A percentile compares a stretch with the other conserved stretches of the same genome.
phyloP scores from a whole-genome alignment of 1,284 basidiomycete genomes.

The Pseudozyma sp. region DNA sequence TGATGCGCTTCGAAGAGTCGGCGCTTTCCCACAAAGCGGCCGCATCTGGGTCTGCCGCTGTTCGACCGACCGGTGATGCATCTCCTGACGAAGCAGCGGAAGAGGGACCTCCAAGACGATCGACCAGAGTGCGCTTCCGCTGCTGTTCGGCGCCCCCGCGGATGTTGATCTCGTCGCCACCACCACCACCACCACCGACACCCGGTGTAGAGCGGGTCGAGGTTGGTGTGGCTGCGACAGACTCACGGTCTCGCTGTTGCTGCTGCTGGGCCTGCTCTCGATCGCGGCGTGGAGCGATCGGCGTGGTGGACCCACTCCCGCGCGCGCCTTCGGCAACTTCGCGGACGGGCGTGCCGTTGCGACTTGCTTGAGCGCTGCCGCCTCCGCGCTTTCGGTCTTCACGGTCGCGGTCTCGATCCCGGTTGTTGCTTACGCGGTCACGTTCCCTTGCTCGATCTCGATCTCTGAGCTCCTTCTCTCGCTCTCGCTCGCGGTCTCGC shows the following conservation, averaged over 20 bases:
- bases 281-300: conserved; percentile 27
- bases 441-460: conserved; percentile 14
- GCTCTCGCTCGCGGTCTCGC: conserved; percentile 20
- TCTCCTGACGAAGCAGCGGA: conserved; percentile 15
- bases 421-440: conserved; percentile 9
- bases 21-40: conserved; percentile 19
- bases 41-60: conserved; percentile 1
- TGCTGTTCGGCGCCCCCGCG: conserved; percentile 31
- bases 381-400: conserved; percentile 16
- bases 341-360: conserved; percentile 30
- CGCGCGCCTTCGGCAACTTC: conserved; percentile 14
- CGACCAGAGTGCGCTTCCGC: conserved; percentile 33
- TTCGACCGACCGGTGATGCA: conserved; percentile 8
- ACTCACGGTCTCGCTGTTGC: conserved; percentile 9
- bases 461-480: not conserved
- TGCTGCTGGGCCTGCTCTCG: conserved; percentile 27
- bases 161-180: conserved; percentile 21
- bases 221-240: conserved; percentile 17
- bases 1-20: conserved; percentile 29
- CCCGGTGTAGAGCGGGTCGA: conserved; percentile 22
- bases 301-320: conserved; percentile 18
- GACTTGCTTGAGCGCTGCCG: conserved; percentile 32
- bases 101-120: conserved; percentile 25
- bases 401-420: conserved; percentile 19
- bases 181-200: conserved; percentile 7